phyloP scores from a whole-genome alignment of 129 eudicot species.

The Lactuca sativa region DNA sequence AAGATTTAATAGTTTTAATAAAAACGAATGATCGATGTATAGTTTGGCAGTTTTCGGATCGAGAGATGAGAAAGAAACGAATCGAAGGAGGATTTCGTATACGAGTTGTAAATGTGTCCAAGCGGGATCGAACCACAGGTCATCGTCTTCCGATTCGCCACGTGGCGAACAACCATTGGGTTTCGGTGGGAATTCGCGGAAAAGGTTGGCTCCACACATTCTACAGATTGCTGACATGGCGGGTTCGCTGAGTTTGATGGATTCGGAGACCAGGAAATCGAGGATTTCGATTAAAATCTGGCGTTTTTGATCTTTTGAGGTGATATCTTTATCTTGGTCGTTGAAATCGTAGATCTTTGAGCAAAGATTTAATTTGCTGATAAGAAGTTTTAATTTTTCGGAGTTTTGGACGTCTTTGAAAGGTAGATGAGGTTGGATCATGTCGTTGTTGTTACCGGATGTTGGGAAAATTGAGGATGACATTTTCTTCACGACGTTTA shows the following conservation, averaged over 20 bases:
- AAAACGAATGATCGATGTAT: constrained; percentile 50
- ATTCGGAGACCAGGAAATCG: constrained; percentile 52
- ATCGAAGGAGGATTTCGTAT: constrained; percentile 63
- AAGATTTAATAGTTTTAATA: constrained; percentile 48
- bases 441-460: constrained; percentile 41
- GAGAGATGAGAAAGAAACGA: constrained; percentile 45
- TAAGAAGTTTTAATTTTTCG: constrained; percentile 49
- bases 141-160: constrained; percentile 59
- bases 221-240: constrained; percentile 59
- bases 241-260: constrained; percentile 53
- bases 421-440: constrained; percentile 58
- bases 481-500: constrained; percentile 64
- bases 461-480: constrained; percentile 72
- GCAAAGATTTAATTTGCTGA: constrained; percentile 68
- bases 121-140: constrained; percentile 66
- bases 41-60: constrained; percentile 62
- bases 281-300: constrained; percentile 59
- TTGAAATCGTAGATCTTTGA: constrained; percentile 50
- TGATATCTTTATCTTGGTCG: constrained; percentile 48
- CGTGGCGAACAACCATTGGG: constrained; percentile 29
- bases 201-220: constrained; percentile 61
- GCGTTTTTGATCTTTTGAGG: constrained; percentile 64
- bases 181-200: constrained; percentile 69
- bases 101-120: constrained; percentile 80
- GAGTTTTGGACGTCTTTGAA: constrained; percentile 64